Base-by-base conservation (phyloP, 371 early-diverging fungal species). In the Mucor racemosus region DNA sequence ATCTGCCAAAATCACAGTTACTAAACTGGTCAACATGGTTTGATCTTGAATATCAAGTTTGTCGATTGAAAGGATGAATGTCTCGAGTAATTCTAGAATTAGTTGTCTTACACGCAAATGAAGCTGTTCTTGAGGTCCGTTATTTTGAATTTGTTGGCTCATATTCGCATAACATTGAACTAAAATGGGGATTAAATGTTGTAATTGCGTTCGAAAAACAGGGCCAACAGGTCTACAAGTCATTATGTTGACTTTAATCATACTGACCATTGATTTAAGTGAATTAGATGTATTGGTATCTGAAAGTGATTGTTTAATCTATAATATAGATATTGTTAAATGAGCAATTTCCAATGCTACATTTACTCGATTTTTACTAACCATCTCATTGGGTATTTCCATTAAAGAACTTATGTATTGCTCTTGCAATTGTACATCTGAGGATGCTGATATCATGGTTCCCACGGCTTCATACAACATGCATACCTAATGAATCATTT, bases 381-480 rank as follows among this genome's bases (percentile, higher is more conserved):
- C 70, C 33, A 38, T 41, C 38, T 54, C 38, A 40, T 71, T 71
- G 1, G 66, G 66, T 21, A 39, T 11, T 2, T 53, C 39, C 71
- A 71, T 66, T 11, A 65, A 54, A 1, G 21, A 6, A 5, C 14
- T 6, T 40, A 63, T 7, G 15, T 38, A 60, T 1, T 56, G 53
- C n/a, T 58, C 50, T 44, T 65, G 62, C 17, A 35, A 10, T 26
- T 11, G 8, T 14, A 36, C 31, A 11, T 59, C 36, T 13, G 50
- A 42, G 26, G 15, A 11, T 19, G 55, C 53, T 13, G 40, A 63
- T 54, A 65, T 66, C 38, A 74, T 57, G 73, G 90, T 86, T 10
- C 97, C 96, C 33, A 94, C 88, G 8, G 96, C 94, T 76, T 96
- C 96, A 76, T 95, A 95, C 74, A 98, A 91, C 11, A 92, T 91